These are phyloP conservation scores for Clathrus columnatus DNA, from an alignment of 768 basidiomycete species.

Conservation along the genomic window DNA sequence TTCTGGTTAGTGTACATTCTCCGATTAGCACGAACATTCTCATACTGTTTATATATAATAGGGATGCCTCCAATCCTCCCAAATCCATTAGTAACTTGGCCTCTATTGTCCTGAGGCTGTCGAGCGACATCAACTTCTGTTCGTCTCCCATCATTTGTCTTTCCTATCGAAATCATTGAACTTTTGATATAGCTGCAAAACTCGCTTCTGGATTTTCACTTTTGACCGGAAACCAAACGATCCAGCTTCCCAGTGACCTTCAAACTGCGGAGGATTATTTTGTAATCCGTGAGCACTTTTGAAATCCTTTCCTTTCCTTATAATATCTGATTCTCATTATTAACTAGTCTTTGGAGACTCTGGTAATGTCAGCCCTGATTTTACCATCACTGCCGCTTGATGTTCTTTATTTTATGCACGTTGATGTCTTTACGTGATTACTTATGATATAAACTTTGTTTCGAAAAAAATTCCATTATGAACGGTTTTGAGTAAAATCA, in stretches of 20 bases:
- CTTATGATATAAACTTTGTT: no score
- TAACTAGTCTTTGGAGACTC: conserved; percentile 29
- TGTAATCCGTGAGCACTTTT: conserved; percentile 1
- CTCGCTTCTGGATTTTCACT: conserved; percentile 5
- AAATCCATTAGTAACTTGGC: not conserved
- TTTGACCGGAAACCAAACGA: not conserved
- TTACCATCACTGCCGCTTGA: conserved; percentile 19
- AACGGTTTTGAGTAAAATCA: no score
- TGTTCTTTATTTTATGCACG: no score
- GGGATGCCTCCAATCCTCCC: conserved; percentile 4
- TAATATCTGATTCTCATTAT: not conserved
- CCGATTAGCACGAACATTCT: not conserved
- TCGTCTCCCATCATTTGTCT: not conserved
- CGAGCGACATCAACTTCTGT: not conserved
- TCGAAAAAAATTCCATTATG: no score
- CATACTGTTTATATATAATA: not conserved
- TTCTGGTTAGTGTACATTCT: not conserved
- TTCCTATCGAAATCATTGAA: not conserved
- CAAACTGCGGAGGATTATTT: not conserved
- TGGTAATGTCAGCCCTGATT: conserved; percentile 27
- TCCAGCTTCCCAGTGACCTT: not conserved
- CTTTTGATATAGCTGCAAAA: not conserved
- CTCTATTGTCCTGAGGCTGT: not conserved
- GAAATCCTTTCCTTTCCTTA: no score
- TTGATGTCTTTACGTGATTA: no score